Percentiles rank a stretch among this genome's conserved stretches.
phyloP scores from a whole-genome alignment of 768 basidiomycete genomes.

The Naganishia kalamii region DNA sequence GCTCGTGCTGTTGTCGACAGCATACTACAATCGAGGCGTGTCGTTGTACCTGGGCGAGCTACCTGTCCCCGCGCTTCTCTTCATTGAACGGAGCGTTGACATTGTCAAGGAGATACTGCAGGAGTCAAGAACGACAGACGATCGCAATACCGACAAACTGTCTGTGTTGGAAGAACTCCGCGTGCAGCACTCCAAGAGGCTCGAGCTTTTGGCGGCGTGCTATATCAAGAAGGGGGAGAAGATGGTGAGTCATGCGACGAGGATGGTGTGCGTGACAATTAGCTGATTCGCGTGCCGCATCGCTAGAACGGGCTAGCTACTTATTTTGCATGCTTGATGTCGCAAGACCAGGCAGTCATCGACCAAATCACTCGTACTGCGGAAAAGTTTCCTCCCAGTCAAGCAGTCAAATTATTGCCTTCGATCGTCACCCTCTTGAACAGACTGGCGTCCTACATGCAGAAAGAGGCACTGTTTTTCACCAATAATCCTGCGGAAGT shows the following conservation, averaged over 20 bases:
- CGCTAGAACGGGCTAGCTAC: background rate
- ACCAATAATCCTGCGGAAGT: background rate
- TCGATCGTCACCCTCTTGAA: background rate
- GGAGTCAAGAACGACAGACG: constrained; percentile 19
- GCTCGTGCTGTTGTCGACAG: constrained; percentile 36
- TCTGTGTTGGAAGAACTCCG: constrained; percentile 57
- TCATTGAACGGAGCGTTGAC: constrained; percentile 59
- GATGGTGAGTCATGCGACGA: constrained; percentile 58
- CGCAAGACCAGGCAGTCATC: background rate
- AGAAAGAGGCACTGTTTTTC: constrained; percentile 16
- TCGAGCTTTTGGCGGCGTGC: constrained; percentile 75
- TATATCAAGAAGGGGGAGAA: constrained; percentile 70
- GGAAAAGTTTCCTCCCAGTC: background rate
- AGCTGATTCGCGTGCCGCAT: background rate
- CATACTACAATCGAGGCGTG: constrained; percentile 42
- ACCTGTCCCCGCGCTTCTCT: constrained; percentile 59
- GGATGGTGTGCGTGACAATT: too few species aligned
- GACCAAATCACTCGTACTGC: background rate
- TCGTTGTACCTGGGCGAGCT: constrained; percentile 59
- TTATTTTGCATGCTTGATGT: background rate
- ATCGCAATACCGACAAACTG: constrained; percentile 30
- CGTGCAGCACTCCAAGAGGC: constrained; percentile 65
- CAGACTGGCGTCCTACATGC: constrained; percentile 16
- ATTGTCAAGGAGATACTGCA: constrained; percentile 54
- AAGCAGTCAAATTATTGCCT: background rate